Evolutionary conservation across 139 green algal species (phyloP).

Genomic region (Chlorella ohadii): DNA sequence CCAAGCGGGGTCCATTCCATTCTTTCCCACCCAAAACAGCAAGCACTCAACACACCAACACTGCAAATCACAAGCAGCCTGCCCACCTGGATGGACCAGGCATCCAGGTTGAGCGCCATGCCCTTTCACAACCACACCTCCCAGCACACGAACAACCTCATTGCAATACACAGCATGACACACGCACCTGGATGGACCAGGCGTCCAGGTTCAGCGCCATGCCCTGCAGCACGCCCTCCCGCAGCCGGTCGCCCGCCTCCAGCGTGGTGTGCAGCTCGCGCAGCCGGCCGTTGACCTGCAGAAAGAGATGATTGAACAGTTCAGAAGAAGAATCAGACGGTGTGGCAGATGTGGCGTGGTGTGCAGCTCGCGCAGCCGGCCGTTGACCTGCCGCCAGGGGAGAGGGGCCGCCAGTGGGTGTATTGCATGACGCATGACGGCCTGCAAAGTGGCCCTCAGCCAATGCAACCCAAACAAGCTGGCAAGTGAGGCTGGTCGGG

Average conservation of each 20-base stretch:
- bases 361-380: slow-evolving; percentile 79
- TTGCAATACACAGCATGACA: not conserved
- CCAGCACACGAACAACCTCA: not conserved
- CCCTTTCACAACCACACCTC: not conserved
- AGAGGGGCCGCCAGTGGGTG: too few relatives aligned
- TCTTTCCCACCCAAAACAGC: too few relatives aligned
- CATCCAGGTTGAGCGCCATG: too few relatives aligned
- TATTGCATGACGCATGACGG: too few relatives aligned
- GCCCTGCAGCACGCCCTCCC: slow-evolving; percentile 72
- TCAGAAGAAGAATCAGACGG: not conserved
- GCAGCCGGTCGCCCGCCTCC: slow-evolving; percentile 81
- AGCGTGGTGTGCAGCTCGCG: slow-evolving; percentile 93
- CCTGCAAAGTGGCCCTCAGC: too few relatives aligned
- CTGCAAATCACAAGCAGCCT: too few relatives aligned
- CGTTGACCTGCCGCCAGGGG: slow-evolving; percentile 72
- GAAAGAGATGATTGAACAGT: too few relatives aligned
- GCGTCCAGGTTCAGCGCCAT: slow-evolving; percentile 72
- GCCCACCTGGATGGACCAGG: too few relatives aligned
- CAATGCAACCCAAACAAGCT: too few relatives aligned
- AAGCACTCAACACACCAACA: too few relatives aligned
- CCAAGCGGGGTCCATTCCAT: too few relatives aligned
- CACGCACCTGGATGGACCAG: slow-evolving; percentile 68
- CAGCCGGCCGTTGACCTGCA: slow-evolving; percentile 77
- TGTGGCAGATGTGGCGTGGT: not conserved
- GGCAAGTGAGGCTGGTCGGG: too few relatives aligned